These are phyloP conservation scores for Phytopythium boreale DNA, from an alignment of 352 stramenopile species.

Conservation along the genomic window DNA sequence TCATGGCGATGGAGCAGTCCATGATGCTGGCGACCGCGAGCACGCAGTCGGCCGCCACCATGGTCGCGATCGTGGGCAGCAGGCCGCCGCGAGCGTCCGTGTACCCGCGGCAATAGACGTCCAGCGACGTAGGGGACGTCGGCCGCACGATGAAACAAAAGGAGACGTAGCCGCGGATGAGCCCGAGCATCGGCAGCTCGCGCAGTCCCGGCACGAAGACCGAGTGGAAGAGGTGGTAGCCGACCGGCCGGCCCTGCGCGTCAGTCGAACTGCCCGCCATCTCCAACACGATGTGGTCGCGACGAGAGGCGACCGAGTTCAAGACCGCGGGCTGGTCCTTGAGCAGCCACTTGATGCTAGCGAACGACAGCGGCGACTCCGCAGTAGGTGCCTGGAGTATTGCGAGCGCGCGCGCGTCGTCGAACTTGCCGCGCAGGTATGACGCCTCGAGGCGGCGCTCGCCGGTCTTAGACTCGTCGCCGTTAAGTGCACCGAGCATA, in stretches of 20 bases:
- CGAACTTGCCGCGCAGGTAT: constrained; percentile 11
- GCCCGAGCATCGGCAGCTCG: constrained; percentile 3
- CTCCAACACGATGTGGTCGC: constrained; percentile 12
- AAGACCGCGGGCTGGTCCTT: constrained; percentile 10
- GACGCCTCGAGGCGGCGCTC: neutral
- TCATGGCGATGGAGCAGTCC: constrained; percentile 16
- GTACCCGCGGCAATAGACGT: constrained; percentile 12
- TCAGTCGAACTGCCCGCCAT: constrained; percentile 2
- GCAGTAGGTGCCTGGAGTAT: constrained; percentile 1
- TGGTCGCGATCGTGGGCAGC: constrained; percentile 6
- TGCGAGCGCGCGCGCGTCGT: constrained; percentile 4
- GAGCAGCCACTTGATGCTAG: constrained; percentile 13
- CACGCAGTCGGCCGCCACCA: constrained; percentile 9
- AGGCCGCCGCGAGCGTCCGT: constrained; percentile 10
- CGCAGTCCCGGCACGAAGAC: constrained; percentile 5
- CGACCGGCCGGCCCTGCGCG: neutral
- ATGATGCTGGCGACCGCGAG: constrained; percentile 11
- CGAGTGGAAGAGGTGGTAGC: constrained; percentile 8
- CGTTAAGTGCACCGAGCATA: constrained; percentile 10
- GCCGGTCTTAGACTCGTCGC: constrained; percentile 1
- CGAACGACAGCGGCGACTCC: constrained; percentile 6
- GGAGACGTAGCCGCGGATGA: constrained; percentile 9
- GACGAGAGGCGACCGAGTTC: constrained; percentile 3
- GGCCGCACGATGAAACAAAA: constrained; percentile 5
- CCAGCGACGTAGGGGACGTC: neutral